phyloP scores from a whole-genome alignment of 495 filamentous ascomycete genomes.

The Chaetomium tenue region DNA sequence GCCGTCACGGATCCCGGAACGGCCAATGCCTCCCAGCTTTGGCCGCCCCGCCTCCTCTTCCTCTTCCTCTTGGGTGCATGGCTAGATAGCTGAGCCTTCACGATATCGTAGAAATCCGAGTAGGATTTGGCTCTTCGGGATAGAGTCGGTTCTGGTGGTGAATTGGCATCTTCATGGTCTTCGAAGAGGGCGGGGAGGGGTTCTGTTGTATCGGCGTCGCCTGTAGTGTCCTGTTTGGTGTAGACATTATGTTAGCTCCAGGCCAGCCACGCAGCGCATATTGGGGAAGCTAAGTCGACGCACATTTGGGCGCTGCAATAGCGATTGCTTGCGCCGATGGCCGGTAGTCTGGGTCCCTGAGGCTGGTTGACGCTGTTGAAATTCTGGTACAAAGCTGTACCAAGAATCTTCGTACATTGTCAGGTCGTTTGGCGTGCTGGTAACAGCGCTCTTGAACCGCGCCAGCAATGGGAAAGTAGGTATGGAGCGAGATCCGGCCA shows the following conservation, averaged over 20 bases:
- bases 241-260: constrained; percentile 7
- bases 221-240: constrained; percentile 37
- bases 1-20: constrained; percentile 54
- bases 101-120: constrained; percentile 67
- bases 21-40: constrained; percentile 43
- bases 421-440: background rate
- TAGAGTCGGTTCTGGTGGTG: constrained; percentile 62
- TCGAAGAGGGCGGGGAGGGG: constrained; percentile 51
- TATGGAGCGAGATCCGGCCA: background rate
- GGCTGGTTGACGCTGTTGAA: constrained; percentile 43
- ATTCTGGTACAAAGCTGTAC: constrained; percentile 63
- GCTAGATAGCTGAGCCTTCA: constrained; percentile 54
- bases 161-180: constrained; percentile 48
- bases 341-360: constrained; percentile 40
- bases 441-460: background rate
- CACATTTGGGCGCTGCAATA: constrained; percentile 69
- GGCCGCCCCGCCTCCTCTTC: constrained; percentile 41
- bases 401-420: constrained; percentile 75
- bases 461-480: background rate
- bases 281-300: constrained; percentile 22
- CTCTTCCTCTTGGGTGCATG: constrained; percentile 44
- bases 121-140: constrained; percentile 70
- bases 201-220: constrained; percentile 38
- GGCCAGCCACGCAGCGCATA: background rate
- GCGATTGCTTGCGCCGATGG: constrained; percentile 60